Conservation (phyloP, 768 basidiomycete species). For the Boletus huronensis region DNA sequence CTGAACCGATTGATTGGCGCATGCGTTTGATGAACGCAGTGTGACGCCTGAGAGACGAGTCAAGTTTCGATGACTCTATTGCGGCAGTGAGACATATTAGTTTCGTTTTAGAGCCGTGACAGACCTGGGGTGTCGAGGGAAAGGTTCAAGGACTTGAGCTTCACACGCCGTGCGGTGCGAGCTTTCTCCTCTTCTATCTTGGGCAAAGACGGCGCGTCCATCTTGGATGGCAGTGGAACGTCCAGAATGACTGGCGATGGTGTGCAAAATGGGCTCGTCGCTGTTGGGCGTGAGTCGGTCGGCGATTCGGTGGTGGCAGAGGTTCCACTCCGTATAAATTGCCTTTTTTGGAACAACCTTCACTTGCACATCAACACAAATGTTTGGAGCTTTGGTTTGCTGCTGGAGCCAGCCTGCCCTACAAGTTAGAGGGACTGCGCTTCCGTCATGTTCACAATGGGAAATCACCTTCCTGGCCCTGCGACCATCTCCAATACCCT, state of each 20-base stretch:
- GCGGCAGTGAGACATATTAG: slow-evolving; percentile 5
- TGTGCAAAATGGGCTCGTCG: slow-evolving; percentile 1
- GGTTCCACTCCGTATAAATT: slow-evolving; percentile 1
- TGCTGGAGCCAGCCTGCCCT: background rate
- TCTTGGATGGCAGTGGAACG: slow-evolving; percentile 3
- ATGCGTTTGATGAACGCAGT: slow-evolving; percentile 94
- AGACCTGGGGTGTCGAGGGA: slow-evolving; percentile 48
- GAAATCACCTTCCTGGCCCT: no score
- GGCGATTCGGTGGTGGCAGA: slow-evolving; percentile 10
- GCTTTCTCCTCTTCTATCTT: slow-evolving; percentile 50
- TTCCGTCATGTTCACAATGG: background rate
- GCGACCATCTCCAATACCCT: background rate
- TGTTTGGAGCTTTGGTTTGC: background rate
- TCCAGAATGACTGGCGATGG: background rate
- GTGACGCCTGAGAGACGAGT: slow-evolving; percentile 94
- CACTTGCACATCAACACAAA: background rate
- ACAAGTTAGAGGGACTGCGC: background rate
- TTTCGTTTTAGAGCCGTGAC: slow-evolving; percentile 10
- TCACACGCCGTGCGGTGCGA: slow-evolving; percentile 54
- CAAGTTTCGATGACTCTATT: slow-evolving; percentile 71
- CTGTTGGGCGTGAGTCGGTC: slow-evolving; percentile 5
- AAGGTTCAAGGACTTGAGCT: slow-evolving; percentile 56
- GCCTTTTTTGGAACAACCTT: slow-evolving; percentile 11
- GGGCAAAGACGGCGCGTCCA: slow-evolving; percentile 22
- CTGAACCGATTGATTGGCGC: slow-evolving; percentile 76